Conservation (phyloP, 305 asterid species). For the Rubia tinctorum region DNA sequence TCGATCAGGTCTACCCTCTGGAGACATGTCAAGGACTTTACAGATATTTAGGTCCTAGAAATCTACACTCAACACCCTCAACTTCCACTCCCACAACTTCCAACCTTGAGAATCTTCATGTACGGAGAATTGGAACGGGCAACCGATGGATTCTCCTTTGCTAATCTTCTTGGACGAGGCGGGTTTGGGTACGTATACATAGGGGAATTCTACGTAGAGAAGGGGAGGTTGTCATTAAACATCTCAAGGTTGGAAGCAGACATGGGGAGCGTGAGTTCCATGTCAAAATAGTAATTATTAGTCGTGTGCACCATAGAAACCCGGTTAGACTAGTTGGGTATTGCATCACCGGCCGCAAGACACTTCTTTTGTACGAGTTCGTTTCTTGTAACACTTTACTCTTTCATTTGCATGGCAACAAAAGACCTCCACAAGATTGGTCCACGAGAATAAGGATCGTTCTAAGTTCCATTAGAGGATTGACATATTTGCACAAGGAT, state of each 20-base stretch:
- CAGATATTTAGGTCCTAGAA: constrained; percentile 53
- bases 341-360: constrained; percentile 53
- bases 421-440: too few species aligned
- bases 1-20: constrained; percentile 54
- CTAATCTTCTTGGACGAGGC: constrained; percentile 94
- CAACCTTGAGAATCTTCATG: constrained; percentile 65
- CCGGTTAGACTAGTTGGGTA: constrained; percentile 78
- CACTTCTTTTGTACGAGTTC: constrained; percentile 76
- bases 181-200: constrained; percentile 92
- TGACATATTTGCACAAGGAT: too few species aligned
- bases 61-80: constrained; percentile 24
- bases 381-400: constrained; percentile 67
- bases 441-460: too few species aligned
- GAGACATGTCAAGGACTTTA: constrained; percentile 44
- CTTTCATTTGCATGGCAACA: constrained; percentile 50
- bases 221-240: constrained; percentile 88
- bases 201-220: constrained; percentile 69
- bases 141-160: constrained; percentile 81
- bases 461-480: too few species aligned
- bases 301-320: constrained; percentile 81
- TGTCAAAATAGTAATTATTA: constrained; percentile 86
- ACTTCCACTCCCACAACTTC: constrained; percentile 70
- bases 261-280: constrained; percentile 91
- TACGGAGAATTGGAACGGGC: constrained; percentile 80
- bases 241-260: constrained; percentile 87